Percentiles rank a stretch among this genome's conserved stretches.
These are phyloP conservation scores for Aspergillus sojae DNA, from an alignment of 2,329 filamentous ascomycete species.

Conservation along the genomic window DNA sequence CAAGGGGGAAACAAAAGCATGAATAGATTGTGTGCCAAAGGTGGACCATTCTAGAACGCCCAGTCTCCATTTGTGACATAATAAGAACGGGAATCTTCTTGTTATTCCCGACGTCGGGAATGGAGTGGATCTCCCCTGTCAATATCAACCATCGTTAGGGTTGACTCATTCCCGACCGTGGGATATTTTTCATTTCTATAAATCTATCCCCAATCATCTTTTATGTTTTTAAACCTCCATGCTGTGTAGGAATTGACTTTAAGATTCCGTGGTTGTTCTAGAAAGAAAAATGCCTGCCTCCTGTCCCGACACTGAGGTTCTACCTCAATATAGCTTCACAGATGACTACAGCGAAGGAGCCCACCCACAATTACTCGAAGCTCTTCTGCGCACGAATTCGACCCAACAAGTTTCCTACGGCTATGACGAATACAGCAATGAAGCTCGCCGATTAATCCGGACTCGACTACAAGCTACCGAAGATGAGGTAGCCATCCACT, in stretches of 20 bases:
- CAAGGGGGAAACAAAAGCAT: neutral
- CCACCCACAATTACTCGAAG: slow-evolving; percentile 53
- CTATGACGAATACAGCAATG: slow-evolving; percentile 47
- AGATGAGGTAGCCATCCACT: slow-evolving; percentile 52
- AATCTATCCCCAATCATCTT: neutral
- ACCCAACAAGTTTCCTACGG: slow-evolving; percentile 54
- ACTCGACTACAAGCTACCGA: slow-evolving; percentile 29
- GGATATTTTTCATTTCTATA: neutral
- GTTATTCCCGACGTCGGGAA: slow-evolving; percentile 4
- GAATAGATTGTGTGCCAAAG: neutral
- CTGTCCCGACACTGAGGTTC: slow-evolving; percentile 16
- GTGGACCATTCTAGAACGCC: neutral
- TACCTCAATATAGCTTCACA: slow-evolving; percentile 49
- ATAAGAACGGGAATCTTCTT: neutral
- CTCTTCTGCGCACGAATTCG: slow-evolving; percentile 48
- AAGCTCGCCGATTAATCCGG: slow-evolving; percentile 48
- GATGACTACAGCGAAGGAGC: slow-evolving; percentile 58
- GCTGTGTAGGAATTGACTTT: neutral
- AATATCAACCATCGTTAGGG: neutral
- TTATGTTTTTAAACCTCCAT: neutral
- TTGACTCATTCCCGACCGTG: slow-evolving; percentile 12
- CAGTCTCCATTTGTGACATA: neutral
- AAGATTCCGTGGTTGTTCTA: neutral
- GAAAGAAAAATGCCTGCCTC: slow-evolving; percentile 13
- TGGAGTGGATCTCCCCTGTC: neutral